Evolutionary conservation across 2,329 filamentous ascomycete genomes (phyloP).

Genomic region (Colletotrichum echinochloae): DNA sequence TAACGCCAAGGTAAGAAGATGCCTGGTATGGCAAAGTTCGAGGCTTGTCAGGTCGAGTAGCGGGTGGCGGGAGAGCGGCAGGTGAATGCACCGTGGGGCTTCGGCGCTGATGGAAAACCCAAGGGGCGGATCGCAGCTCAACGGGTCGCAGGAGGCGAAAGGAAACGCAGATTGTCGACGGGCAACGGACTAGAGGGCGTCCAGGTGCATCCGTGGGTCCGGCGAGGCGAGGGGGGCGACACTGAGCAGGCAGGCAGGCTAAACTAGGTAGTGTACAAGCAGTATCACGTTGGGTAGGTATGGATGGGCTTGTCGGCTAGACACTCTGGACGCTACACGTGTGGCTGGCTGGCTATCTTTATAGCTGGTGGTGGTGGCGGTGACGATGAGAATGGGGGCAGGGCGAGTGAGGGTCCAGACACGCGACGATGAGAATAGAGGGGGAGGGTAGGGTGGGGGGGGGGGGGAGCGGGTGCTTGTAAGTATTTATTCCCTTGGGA

Average conservation of each 20-base stretch:
- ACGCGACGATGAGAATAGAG: neutral
- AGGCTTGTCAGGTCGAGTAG: conserved; percentile 24
- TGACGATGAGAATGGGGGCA: neutral
- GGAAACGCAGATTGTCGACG: conserved; percentile 21
- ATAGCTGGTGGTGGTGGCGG: neutral
- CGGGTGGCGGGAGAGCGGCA: conserved; percentile 39
- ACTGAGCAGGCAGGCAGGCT: neutral
- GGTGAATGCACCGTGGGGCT: conserved; percentile 28
- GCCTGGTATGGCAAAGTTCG: conserved; percentile 26
- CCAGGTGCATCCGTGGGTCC: conserved; percentile 2
- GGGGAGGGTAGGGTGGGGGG: neutral
- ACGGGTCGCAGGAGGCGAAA: conserved; percentile 23
- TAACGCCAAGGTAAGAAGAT: conserved; percentile 24
- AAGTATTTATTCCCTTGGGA: conserved; percentile 29
- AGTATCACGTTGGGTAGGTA: neutral
- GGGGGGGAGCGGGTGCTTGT: neutral
- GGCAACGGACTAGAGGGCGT: conserved; percentile 19
- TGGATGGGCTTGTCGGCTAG: conserved; percentile 18
- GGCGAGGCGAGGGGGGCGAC: neutral
- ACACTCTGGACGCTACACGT: conserved; percentile 7
- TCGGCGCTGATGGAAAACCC: conserved; percentile 19
- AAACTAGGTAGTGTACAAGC: neutral
- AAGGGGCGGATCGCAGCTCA: conserved; percentile 19
- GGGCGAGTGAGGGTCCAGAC: neutral
- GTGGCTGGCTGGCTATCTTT: neutral